A percentile compares a stretch with the other conserved stretches of the same genome.
phyloP scores from a whole-genome alignment of 2,329 filamentous ascomycete genomes.

The Fusarium humuli region DNA sequence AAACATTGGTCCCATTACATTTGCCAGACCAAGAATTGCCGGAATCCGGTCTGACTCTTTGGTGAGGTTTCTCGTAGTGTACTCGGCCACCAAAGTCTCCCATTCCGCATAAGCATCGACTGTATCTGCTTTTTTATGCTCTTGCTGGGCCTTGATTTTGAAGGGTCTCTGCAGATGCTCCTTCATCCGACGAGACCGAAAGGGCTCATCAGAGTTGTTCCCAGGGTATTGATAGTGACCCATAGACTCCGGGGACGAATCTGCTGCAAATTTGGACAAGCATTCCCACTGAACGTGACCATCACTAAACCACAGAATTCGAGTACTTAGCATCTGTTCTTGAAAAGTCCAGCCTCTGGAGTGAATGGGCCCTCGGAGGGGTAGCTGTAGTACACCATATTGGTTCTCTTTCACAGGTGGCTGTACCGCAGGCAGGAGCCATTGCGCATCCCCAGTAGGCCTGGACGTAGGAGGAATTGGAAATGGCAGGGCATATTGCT shows the following conservation, averaged over 20 bases:
- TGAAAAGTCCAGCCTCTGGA: neutral
- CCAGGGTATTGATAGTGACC: neutral
- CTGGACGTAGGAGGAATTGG: neutral
- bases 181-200: neutral
- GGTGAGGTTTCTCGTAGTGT: neutral
- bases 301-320: neutral
- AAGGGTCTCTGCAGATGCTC: neutral
- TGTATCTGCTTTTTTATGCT: neutral
- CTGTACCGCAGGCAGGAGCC: neutral
- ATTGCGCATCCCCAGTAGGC: accelerated
- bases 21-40: neutral
- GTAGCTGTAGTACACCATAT: neutral
- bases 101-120: neutral
- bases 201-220: neutral
- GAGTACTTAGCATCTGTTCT: neutral
- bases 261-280: neutral
- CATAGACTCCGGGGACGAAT: neutral
- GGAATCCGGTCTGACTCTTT: neutral
- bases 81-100: neutral
- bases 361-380: neutral
- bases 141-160: neutral
- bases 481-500: neutral
- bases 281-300: neutral
- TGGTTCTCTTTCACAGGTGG: neutral
- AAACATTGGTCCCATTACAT: neutral